phyloP scores from a whole-genome alignment of 2,329 filamentous ascomycete species.

The Westerdykella aurantiaca region DNA sequence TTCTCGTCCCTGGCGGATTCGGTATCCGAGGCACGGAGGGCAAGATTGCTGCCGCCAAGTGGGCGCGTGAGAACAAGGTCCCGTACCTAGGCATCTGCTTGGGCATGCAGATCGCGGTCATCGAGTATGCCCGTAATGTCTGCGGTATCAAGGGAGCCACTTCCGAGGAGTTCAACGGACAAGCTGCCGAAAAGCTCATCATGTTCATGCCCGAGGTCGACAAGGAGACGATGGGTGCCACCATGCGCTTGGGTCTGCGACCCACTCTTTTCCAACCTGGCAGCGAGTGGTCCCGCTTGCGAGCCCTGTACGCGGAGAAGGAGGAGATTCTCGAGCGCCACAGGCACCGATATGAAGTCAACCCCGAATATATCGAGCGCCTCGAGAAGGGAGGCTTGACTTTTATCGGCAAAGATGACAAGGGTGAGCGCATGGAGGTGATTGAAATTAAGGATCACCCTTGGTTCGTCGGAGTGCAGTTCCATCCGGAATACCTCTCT shows the following conservation, averaged over 20 bases:
- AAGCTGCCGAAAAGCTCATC: slow-evolving; percentile 64
- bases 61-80: slow-evolving; percentile 73
- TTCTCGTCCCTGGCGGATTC: slow-evolving; percentile 72
- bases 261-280: slow-evolving; percentile 68
- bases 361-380: slow-evolving; percentile 66
- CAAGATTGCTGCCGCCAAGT: slow-evolving; percentile 83
- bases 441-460: slow-evolving; percentile 78
- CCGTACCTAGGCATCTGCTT: slow-evolving; percentile 88
- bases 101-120: slow-evolving; percentile 87
- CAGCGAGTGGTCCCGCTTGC: slow-evolving; percentile 72
- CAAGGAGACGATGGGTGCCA: slow-evolving; percentile 71
- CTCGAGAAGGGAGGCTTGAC: slow-evolving; percentile 64
- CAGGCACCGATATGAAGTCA: slow-evolving; percentile 86
- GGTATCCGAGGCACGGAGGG: slow-evolving; percentile 77
- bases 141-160: slow-evolving; percentile 57
- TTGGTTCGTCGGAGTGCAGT: slow-evolving; percentile 81
- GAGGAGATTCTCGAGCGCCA: slow-evolving; percentile 61
- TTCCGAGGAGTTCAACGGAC: slow-evolving; percentile 53
- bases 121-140: slow-evolving; percentile 77
- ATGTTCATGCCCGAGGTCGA: slow-evolving; percentile 91
- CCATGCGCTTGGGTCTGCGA: slow-evolving; percentile 76
- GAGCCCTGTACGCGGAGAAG: slow-evolving; percentile 62
- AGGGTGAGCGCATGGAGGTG: slow-evolving; percentile 74
- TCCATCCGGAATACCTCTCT: slow-evolving; percentile 79
- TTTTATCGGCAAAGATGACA: slow-evolving; percentile 76